Evolutionary conservation across 1,284 basidiomycete species (phyloP), one percentile per base, ranked within the genome.

Genomic region (Trametes pubescens): DNA sequence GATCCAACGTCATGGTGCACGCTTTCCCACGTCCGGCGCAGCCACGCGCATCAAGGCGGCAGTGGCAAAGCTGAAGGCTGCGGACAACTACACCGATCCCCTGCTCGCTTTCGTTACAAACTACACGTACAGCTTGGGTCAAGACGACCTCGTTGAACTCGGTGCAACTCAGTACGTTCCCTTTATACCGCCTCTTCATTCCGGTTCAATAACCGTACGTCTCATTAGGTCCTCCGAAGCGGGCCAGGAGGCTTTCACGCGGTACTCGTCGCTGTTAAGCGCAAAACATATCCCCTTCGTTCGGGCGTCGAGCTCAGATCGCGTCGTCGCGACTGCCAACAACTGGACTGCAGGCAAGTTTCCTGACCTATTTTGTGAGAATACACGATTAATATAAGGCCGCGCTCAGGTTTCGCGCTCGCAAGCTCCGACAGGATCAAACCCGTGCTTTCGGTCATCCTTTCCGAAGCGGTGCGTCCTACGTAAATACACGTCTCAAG

Each of bases 1-100:
- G 93, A 77, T 96, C n/a, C 90, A 96, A 77, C 82, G 94, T 11
- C 95, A 96, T 71, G 92, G 93, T 0, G 88, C 92, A 1, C 84
- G 95, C 35, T 95, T 84, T 69, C 95, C 94, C 0, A 94, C 93
- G 0, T 70, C 75, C 0, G 78, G 79, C 7, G 82, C 87, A 0
- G 75, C 81, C 0, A 71, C 72, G 13, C 68, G 70, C 2, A 89
- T 94, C n/a, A 61, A 77, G 37, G 62, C 73, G 0, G 83, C 89
- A 0, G 68, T 92, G 8, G 66, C 70, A 10, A 91, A 89, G 69
- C 76, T 92, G 0, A 72, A 83, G 59, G 72, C 78, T 0, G 87
- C 80, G 2, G 65, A 71, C 6, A 55, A 74, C n/a, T 84, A 81
- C 72, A 77, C 77, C 0, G 79, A 88, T 60, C 73, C 81, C 0